Conservation (phyloP, 208 protist genomes). For the Wallacemonas collosoma region DNA sequence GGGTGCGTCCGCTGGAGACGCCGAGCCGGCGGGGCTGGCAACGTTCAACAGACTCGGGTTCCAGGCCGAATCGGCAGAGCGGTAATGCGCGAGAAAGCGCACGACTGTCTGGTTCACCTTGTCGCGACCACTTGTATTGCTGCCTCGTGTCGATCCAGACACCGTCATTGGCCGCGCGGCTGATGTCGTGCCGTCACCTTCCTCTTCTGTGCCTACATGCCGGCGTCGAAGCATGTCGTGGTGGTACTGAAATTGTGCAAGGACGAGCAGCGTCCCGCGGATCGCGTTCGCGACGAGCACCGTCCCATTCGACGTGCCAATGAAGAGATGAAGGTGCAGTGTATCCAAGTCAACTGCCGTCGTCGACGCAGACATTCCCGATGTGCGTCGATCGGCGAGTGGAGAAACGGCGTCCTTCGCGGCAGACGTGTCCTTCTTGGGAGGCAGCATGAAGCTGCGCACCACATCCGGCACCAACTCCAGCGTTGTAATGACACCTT, state of each 20-base stretch:
- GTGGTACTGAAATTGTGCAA: constrained; percentile 69
- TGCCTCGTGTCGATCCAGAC: too few relatives aligned
- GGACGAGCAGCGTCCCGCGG: constrained; percentile 66
- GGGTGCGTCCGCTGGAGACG: neutral
- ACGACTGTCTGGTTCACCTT: constrained; percentile 43
- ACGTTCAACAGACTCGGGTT: constrained; percentile 25
- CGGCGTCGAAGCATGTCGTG: constrained; percentile 22
- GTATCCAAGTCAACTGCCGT: constrained; percentile 11
- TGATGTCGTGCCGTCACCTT: neutral
- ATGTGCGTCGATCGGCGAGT: neutral
- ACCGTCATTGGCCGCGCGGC: neutral
- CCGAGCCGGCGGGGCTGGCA: neutral
- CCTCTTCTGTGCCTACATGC: constrained; percentile 13
- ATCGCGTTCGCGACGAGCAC: constrained; percentile 82
- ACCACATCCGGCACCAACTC: constrained; percentile 48
- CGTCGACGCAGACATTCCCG: neutral
- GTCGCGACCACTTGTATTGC: neutral
- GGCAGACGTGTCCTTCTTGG: neutral
- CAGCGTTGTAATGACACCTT: constrained; percentile 67
- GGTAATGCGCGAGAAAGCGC: constrained; percentile 52
- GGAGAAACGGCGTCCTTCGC: constrained; percentile 10
- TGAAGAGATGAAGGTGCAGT: constrained; percentile 79
- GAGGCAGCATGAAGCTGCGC: neutral
- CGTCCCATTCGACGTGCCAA: constrained; percentile 82
- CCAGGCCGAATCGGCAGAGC: constrained; percentile 25